Percentiles rank a stretch among this genome's conserved stretches.
Conservation (phyloP, 2,329 filamentous ascomycete genomes). For the Stagonosporopsis chrysanthemi region DNA sequence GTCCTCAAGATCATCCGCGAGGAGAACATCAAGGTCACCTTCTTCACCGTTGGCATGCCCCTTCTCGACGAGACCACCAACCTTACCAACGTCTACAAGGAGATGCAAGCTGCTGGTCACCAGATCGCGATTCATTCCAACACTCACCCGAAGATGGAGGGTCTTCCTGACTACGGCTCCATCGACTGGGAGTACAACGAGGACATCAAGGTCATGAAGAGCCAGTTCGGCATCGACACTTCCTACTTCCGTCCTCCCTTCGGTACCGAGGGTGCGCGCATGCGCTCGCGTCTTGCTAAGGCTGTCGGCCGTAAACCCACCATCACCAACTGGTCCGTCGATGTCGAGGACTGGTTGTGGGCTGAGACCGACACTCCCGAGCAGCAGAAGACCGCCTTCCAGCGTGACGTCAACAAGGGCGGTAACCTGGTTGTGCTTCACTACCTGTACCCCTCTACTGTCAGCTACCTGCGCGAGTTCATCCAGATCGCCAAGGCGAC, state of each 20-base stretch:
- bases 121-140: constrained; percentile 74
- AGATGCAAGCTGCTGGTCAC: constrained; percentile 69
- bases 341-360: constrained; percentile 76
- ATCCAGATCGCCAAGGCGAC: constrained; percentile 69
- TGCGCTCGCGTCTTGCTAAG: constrained; percentile 67
- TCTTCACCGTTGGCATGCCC: constrained; percentile 73
- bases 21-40: constrained; percentile 70
- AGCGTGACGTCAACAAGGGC: constrained; percentile 67
- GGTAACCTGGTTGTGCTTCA: constrained; percentile 73
- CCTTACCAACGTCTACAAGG: constrained; percentile 68
- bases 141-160: constrained; percentile 73
- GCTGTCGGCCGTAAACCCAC: constrained; percentile 57
- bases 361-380: constrained; percentile 67
- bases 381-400: constrained; percentile 71
- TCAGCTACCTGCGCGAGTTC: constrained; percentile 69
- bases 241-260: constrained; percentile 74
- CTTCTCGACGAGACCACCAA: constrained; percentile 67
- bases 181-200: constrained; percentile 70
- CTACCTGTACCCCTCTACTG: constrained; percentile 70
- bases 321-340: constrained; percentile 73
- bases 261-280: constrained; percentile 71
- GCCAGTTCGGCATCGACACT: constrained; percentile 41
- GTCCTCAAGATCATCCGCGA: constrained; percentile 68
- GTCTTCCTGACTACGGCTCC: constrained; percentile 58
- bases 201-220: constrained; percentile 60